Conservation (phyloP, 352 stramenopile species). For the Globisporangium camurandrum region DNA sequence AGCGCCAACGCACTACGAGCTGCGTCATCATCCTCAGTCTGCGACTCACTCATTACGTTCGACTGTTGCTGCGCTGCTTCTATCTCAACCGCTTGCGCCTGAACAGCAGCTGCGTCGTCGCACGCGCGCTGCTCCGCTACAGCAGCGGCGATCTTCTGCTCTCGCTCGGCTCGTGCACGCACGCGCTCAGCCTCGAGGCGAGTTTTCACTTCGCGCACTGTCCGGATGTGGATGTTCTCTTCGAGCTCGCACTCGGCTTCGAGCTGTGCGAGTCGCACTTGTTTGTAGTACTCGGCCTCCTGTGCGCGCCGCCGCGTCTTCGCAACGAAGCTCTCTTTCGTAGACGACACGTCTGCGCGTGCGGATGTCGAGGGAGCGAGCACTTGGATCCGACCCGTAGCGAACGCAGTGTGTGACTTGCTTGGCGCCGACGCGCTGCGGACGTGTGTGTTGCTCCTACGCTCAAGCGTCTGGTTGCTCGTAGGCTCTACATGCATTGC, state of each 20-base stretch:
- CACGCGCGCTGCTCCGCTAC: background rate
- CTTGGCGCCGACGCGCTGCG: background rate
- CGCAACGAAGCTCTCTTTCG: slow-evolving; percentile 41
- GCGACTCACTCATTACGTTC: background rate
- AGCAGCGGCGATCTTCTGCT: slow-evolving; percentile 1
- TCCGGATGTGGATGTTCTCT: slow-evolving; percentile 63
- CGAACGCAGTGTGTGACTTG: background rate
- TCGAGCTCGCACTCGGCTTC: slow-evolving; percentile 68
- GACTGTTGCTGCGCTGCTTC: slow-evolving; percentile 1
- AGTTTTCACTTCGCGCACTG: slow-evolving; percentile 28
- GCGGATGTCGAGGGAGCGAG: background rate
- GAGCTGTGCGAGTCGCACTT: slow-evolving; percentile 54
- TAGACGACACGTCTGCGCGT: background rate
- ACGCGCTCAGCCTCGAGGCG: slow-evolving; percentile 13
- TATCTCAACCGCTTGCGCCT: background rate
- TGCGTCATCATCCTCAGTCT: background rate
- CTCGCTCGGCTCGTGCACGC: slow-evolving; percentile 13
- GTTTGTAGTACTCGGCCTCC: slow-evolving; percentile 60
- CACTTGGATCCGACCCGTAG: slow-evolving; percentile 5
- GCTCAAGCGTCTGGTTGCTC: background rate
- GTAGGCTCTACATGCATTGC: background rate
- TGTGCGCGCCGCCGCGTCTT: slow-evolving; percentile 43
- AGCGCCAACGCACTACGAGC: background rate
- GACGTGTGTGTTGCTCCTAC: background rate
- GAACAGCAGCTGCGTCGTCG: background rate